Percentiles rank a stretch among this genome's conserved stretches.
These are phyloP conservation scores for Pezicula carpinea DNA, from an alignment of 2,329 filamentous ascomycete species.

Conservation along the genomic window DNA sequence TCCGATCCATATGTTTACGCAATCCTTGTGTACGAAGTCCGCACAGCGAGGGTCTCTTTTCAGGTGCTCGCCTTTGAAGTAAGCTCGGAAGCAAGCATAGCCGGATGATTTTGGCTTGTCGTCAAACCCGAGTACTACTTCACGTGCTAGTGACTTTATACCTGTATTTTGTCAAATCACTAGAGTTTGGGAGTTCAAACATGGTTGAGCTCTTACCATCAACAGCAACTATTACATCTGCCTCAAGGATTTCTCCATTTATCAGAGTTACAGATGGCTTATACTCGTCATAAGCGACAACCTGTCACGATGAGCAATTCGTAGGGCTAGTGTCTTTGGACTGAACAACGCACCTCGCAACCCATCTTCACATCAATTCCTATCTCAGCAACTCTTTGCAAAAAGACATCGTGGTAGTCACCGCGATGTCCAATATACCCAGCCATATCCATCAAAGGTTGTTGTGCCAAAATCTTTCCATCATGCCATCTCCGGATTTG, in stretches of 20 bases:
- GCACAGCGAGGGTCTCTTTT: conserved; percentile 31
- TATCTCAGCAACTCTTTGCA: conserved; percentile 34
- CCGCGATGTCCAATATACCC: conserved; percentile 41
- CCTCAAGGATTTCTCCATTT: conserved; percentile 33
- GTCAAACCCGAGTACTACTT: conserved; percentile 46
- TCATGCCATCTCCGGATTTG: conserved; percentile 43
- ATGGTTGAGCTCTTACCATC: conserved; percentile 29
- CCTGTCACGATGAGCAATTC: too few relatives aligned
- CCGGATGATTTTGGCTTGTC: conserved; percentile 48
- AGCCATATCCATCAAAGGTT: conserved; percentile 47
- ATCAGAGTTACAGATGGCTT: conserved; percentile 30
- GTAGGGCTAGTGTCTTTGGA: too few relatives aligned
- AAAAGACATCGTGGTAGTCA: conserved; percentile 39
- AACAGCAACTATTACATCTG: conserved; percentile 46
- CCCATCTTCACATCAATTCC: conserved; percentile 37
- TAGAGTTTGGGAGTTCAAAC: not conserved
- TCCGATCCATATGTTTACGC: conserved; percentile 42
- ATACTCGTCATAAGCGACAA: conserved; percentile 33
- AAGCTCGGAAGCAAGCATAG: conserved; percentile 49
- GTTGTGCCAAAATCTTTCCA: conserved; percentile 40
- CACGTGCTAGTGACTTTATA: conserved; percentile 45
- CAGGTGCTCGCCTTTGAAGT: conserved; percentile 33
- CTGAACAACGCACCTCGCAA: conserved; percentile 23
- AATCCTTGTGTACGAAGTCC: conserved; percentile 38
- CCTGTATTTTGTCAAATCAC: conserved; percentile 20